phyloP scores from a whole-genome alignment of 2,329 filamentous ascomycete genomes.

The Fusarium albidum region DNA sequence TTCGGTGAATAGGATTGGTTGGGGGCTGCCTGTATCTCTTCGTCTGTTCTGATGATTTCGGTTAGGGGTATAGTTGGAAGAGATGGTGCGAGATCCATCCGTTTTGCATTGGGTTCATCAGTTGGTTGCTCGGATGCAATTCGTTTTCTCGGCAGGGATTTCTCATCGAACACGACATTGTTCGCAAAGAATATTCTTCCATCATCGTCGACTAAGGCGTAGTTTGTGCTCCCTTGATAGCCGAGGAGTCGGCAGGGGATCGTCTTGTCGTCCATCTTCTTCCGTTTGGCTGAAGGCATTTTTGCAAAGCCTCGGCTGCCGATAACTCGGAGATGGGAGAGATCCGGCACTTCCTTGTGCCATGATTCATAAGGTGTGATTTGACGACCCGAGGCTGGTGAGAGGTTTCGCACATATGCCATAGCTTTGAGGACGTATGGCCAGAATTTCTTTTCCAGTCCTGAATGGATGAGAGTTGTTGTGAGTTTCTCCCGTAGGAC shows the following conservation, averaged over 20 bases:
- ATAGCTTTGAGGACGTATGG: background rate
- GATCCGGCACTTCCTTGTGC: background rate
- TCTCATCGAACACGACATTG: background rate
- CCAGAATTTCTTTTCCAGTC: background rate
- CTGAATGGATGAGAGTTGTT: background rate
- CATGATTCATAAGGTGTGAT: background rate
- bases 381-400: background rate
- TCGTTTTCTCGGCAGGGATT: too few species aligned
- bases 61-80: too few species aligned
- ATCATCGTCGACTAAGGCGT: background rate
- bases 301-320: background rate
- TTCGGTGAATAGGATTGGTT: background rate
- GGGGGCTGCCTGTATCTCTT: too few species aligned
- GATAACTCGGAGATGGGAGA: background rate
- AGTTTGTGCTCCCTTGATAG: background rate
- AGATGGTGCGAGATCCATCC: too few species aligned
- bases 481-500: background rate
- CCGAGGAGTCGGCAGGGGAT: background rate
- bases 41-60: too few species aligned
- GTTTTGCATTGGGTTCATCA: too few species aligned
- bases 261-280: background rate
- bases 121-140: too few species aligned
- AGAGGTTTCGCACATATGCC: background rate
- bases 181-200: background rate
- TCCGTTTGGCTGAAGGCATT: background rate